Conservation (phyloP, 176 grass and related monocot species). For the Eleusine indica region DNA sequence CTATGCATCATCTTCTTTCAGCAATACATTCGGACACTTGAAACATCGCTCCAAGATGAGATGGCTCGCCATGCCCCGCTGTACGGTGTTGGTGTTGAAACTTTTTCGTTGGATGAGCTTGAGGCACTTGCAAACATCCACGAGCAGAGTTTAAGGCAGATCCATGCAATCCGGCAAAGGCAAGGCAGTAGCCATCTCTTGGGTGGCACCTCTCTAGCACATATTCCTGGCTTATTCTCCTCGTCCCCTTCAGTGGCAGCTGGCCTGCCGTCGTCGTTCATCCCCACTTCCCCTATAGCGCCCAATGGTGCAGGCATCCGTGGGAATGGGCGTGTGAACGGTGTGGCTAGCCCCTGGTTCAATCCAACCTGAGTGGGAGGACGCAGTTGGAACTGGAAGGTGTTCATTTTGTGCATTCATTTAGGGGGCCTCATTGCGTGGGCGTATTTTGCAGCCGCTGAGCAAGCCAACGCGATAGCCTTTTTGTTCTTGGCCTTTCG, state of each 20-base stretch:
- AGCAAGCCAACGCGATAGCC: constrained; percentile 59
- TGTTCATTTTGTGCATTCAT: constrained; percentile 47
- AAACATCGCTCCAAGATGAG: constrained; percentile 91
- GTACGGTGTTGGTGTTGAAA: constrained; percentile 78
- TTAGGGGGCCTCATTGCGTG: constrained; percentile 42
- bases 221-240: constrained; percentile 64
- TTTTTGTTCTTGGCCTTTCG: constrained; percentile 58
- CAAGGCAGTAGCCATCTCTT: constrained; percentile 62
- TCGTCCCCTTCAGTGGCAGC: constrained; percentile 56
- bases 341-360: constrained; percentile 53
- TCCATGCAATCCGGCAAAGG: constrained; percentile 68
- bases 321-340: constrained; percentile 70
- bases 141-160: constrained; percentile 75
- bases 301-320: constrained; percentile 65
- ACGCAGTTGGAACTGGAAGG: constrained; percentile 35
- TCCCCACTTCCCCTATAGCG: constrained; percentile 56
- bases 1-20: constrained; percentile 46
- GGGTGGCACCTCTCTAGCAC: constrained; percentile 49
- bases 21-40: constrained; percentile 92
- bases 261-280: constrained; percentile 60
- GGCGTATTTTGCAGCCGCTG: constrained; percentile 50
- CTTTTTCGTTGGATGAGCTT: constrained; percentile 72
- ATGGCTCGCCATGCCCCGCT: constrained; percentile 85
- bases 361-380: constrained; percentile 53
- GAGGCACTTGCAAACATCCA: constrained; percentile 83